Evolutionary conservation across 2,329 filamentous ascomycete species (phyloP), one percentile per base, ranked within the genome.

Genomic region (Neonectria sp.): DNA sequence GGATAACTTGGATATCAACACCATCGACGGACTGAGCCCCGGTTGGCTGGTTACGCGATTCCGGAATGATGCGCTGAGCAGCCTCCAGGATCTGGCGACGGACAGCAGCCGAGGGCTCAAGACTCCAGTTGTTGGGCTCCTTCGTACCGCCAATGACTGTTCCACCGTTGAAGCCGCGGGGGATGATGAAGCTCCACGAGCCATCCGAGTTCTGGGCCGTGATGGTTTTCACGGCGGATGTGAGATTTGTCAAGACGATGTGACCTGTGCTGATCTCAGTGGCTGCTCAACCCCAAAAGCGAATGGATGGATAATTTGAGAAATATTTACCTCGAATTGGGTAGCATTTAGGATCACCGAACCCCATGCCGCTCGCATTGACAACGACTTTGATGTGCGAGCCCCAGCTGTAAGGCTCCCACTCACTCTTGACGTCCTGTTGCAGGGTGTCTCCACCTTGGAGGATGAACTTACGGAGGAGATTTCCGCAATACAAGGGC

Each of bases 141-240:
- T 91, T 92, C 11, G 90, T 92, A 0, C 90, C 90, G 6, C 90
- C 91, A 24, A 92, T 86, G 45, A 92, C 82, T 0, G 90, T 92
- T 3, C 90, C 90, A 3, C 90, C 90, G 37, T 87, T 82, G 29
- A 90, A 86, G 9, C 85, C 86, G 3, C 91, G 85, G 1, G 90
- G 89, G 6, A 92, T 88, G 52, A 86, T 85, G 69, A 92, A 92
- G 0, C 86, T 85, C 88, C 89, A 91, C 9, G 82, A 85, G 0
- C 90, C 90, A 74, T 92, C 89, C 0, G 83, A 82, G 72, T 89
- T 87, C 71, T 93, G 89, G 29, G 87, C 83, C 3, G 91, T 92
- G 24, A 92, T 82, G 0, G 79, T 81, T 37, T 76, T 78, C 0
- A 77, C 76, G 1, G 78, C 78, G 3, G 76, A 73, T 1, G 73